Conservation (phyloP, 306 rosid genomes). For the Purshia tridentata region DNA sequence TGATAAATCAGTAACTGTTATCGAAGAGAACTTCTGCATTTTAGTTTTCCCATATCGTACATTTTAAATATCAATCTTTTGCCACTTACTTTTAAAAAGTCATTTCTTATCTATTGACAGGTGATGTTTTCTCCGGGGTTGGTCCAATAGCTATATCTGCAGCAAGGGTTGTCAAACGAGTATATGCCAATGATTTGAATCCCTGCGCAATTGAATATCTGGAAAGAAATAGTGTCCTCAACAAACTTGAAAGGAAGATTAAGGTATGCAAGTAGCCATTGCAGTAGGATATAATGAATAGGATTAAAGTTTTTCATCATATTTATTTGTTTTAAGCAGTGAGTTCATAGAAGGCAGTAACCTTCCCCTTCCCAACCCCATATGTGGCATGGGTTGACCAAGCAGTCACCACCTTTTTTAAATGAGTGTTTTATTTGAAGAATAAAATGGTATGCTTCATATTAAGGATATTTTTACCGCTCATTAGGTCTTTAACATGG, state of each 20-base stretch:
- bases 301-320: neutral
- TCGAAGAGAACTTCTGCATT: neutral
- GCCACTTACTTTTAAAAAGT: conserved; percentile 22
- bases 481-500: conserved; percentile 86
- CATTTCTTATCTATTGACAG: conserved; percentile 41
- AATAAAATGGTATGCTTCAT: conserved; percentile 1
- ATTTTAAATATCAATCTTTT: conserved; percentile 6
- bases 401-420: neutral
- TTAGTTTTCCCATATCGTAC: neutral
- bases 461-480: conserved; percentile 19
- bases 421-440: neutral
- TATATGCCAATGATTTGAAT: conserved; percentile 89
- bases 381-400: neutral
- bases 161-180: conserved; percentile 79
- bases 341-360: neutral
- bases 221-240: conserved; percentile 76
- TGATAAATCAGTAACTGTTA: neutral
- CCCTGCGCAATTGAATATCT: conserved; percentile 80
- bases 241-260: conserved; percentile 86
- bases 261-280: conserved; percentile 48
- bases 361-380: neutral
- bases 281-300: conserved; percentile 13
- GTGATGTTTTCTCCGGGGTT: conserved; percentile 94
- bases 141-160: conserved; percentile 91
- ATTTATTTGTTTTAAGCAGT: neutral